Evolutionary conservation across 2,329 filamentous ascomycete species (phyloP), one percentile per base, ranked within the genome.

Genomic region (Penicillium concentricum): DNA sequence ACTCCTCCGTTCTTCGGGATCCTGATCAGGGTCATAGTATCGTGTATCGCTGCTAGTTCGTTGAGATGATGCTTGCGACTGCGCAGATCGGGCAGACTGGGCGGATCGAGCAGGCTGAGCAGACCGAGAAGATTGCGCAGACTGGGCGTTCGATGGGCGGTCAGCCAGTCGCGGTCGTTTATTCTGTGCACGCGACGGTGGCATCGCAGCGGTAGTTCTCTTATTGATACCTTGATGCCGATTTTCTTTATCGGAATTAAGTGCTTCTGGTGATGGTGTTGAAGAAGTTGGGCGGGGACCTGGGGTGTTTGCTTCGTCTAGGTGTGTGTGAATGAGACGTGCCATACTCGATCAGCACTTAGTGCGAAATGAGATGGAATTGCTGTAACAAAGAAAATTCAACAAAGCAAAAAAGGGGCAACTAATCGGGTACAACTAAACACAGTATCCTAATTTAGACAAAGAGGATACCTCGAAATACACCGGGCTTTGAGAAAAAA

Each of bases 1-100:
- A 51, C 80, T 77, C 24, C 92, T 83, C 39, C 91, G 85, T 73
- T 92, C 84, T 42, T 88, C 84, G 13, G 88, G 79, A 55, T 91
- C 82, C 70, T 97, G 93, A 59, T 95, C 87, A 0, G 92, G 92
- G 68, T 97, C 89, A 73, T 92, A 96, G 61, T 76, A 84, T 54
- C 76, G 65, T 5, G 80, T 78, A 20, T 83, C 79, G 28, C 65
- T 64, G 55, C 72, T 64, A 5, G 18, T 46, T 16, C 60, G 63
- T 56, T 69, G 68, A 48, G 70, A 66, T 20, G 58, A 57, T 48
- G 26, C 57, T 60, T 68, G 69, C 24, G 64, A 67, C 53, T 13
- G 39, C 5, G 10, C 30, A 37, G 39, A 28, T 35, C 28, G 43
- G 2, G 28, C 28, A 9, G n/a, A n/a, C n/a, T 15, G 43, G 3